A percentile compares a stretch with the other conserved stretches of the same genome.
Evolutionary conservation across 179 eudicot species (phyloP).

Genomic region (Vitellaria paradoxa): DNA sequence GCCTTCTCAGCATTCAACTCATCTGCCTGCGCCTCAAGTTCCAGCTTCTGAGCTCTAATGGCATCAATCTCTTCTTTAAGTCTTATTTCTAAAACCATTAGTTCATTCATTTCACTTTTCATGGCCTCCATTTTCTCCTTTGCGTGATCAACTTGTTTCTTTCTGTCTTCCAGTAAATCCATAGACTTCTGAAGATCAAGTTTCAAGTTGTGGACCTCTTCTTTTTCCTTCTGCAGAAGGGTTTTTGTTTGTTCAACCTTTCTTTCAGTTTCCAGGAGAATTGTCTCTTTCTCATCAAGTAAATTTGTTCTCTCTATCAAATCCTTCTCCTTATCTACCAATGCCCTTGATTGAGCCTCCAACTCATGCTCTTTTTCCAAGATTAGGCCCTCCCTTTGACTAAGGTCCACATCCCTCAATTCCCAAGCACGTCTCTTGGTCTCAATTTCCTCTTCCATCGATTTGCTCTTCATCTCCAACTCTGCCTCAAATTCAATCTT

Average conservation of each 20-base stretch:
- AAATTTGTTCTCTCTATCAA: slow-evolving; percentile 43
- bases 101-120: slow-evolving; percentile 73
- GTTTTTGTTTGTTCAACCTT: slow-evolving; percentile 44
- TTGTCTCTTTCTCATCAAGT: slow-evolving; percentile 60
- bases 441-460: slow-evolving; percentile 68
- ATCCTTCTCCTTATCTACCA: slow-evolving; percentile 67
- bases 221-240: slow-evolving; percentile 56
- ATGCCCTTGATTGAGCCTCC: slow-evolving; percentile 53
- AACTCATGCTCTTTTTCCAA: slow-evolving; percentile 65
- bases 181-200: slow-evolving; percentile 47
- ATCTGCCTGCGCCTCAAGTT: slow-evolving; percentile 77
- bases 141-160: slow-evolving; percentile 47
- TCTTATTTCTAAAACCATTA: slow-evolving; percentile 57
- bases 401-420: slow-evolving; percentile 76
- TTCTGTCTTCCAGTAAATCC: slow-evolving; percentile 52
- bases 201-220: slow-evolving; percentile 40
- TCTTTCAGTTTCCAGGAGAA: slow-evolving; percentile 39
- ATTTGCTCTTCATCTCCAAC: slow-evolving; percentile 49
- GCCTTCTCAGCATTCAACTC: slow-evolving; percentile 71
- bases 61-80: slow-evolving; percentile 86
- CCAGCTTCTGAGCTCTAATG: slow-evolving; percentile 70
- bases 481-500: slow-evolving; percentile 59
- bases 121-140: slow-evolving; percentile 61
- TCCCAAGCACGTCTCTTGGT: slow-evolving; percentile 83
- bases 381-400: slow-evolving; percentile 61